Conservation (phyloP, 2,329 filamentous ascomycete species). For the Talaromyces funiculosus region DNA sequence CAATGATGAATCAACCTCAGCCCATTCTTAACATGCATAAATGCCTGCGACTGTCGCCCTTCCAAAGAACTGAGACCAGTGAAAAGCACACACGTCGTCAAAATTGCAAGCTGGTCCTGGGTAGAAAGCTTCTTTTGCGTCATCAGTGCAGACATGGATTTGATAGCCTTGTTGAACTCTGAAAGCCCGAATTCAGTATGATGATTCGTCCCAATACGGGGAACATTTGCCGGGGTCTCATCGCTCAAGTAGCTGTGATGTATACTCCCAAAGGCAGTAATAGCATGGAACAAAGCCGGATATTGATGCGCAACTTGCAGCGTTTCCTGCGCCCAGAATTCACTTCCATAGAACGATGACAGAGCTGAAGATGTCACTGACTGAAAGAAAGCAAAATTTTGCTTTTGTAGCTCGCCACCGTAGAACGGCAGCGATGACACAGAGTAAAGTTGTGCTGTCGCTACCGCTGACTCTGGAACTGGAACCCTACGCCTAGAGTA, state of each 20-base stretch:
- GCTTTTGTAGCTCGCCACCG: slow-evolving; percentile 9
- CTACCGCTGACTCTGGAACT: not conserved
- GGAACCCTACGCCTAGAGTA: not conserved
- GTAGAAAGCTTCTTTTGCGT: not conserved
- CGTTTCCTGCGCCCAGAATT: slow-evolving; percentile 7
- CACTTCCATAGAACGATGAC: slow-evolving; percentile 1
- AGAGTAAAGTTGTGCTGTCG: not conserved
- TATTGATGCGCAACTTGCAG: slow-evolving; percentile 11
- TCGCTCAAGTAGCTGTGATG: slow-evolving; percentile 10
- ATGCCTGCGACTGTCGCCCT: slow-evolving; percentile 10
- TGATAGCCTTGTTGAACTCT: slow-evolving; percentile 14
- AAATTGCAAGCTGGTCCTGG: slow-evolving; percentile 8
- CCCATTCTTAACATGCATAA: slow-evolving; percentile 13
- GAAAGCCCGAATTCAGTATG: slow-evolving; percentile 3
- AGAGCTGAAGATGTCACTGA: slow-evolving; percentile 9
- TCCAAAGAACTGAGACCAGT: slow-evolving; percentile 4
- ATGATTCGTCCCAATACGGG: not conserved
- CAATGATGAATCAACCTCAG: slow-evolving; percentile 12
- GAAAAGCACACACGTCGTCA: slow-evolving; percentile 12
- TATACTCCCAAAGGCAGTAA: slow-evolving; percentile 11
- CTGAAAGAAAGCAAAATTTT: slow-evolving; percentile 11
- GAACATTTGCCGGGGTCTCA: slow-evolving; percentile 1
- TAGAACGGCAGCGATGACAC: slow-evolving; percentile 3
- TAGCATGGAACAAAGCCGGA: slow-evolving; percentile 12
- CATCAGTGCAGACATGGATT: slow-evolving; percentile 3